phyloP scores from a whole-genome alignment of 805 yeast species.

The Wickerhamomyces rabaulensis region DNA sequence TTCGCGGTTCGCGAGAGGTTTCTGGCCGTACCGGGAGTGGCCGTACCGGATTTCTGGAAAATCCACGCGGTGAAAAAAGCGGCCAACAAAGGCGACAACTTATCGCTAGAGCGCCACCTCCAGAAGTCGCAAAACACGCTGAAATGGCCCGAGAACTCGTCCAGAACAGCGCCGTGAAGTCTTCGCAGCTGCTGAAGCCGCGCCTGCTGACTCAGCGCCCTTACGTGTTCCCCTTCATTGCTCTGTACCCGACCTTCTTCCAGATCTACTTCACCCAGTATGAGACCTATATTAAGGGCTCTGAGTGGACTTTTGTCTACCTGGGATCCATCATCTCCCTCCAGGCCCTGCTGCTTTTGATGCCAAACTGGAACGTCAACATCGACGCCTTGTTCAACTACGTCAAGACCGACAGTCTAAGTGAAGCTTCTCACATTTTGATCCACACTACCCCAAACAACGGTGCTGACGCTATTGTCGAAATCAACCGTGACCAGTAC shows the following conservation, averaged over 20 bases:
- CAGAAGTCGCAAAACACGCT: neutral
- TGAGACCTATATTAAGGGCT: conserved; percentile 78
- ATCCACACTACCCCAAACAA: conserved; percentile 79
- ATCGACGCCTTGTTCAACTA: conserved; percentile 70
- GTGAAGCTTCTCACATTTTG: conserved; percentile 66
- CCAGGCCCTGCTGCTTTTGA: conserved; percentile 73
- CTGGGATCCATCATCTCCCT: conserved; percentile 67
- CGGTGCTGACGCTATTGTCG: conserved; percentile 79
- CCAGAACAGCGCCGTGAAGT: conserved; percentile 64
- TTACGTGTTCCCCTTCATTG: conserved; percentile 76
- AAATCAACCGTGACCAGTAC: conserved; percentile 47
- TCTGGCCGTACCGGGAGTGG: neutral
- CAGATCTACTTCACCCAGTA: conserved; percentile 64
- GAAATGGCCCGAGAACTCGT: conserved; percentile 37
- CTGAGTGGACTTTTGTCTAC: conserved; percentile 94
- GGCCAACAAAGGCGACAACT: neutral
- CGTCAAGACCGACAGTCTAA: conserved; percentile 41
- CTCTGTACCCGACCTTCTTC: conserved; percentile 68
- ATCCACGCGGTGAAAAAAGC: neutral
- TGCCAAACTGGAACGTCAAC: conserved; percentile 91
- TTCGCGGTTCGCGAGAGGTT: no score
- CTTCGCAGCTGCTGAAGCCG: conserved; percentile 72
- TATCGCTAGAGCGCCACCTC: neutral
- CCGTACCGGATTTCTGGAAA: neutral
- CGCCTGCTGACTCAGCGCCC: conserved; percentile 58